Evolutionary conservation across 2,329 filamentous ascomycete species (phyloP), one percentile per base, ranked within the genome.

Genomic region (Knufia petricola): DNA sequence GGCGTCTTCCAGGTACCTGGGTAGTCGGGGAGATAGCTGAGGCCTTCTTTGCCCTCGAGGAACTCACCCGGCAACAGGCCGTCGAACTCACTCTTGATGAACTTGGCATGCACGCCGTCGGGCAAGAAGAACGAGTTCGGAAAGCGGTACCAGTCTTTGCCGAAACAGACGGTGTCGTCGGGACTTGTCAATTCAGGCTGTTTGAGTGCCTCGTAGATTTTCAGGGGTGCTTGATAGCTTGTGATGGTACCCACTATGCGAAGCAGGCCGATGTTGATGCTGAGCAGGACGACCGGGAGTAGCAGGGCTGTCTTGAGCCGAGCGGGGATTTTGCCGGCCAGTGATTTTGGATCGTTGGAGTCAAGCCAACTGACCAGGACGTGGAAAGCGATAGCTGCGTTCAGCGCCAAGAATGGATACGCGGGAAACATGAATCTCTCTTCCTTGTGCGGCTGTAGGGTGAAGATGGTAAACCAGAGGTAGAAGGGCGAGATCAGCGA

Each of bases 61-160:
- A 96, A 98, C 60, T 95, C 85, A 1, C 92, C 92, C 0, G 92
- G 92, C 3, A 98, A 71, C 15, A 98, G 72, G 1, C 92, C 92
- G 7, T 77, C 77, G 65, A 98, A 98, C 55, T 92, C 87, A 58
- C 87, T 94, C 56, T 84, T 86, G 58, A 98, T 72, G 61, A 95
- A 98, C 58, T 92, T 95, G 58, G 86, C 84, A 55, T 79, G 82
- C 71, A 92, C 85, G 43, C 79, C 77, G n/a, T 81, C 72, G 0
- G 92, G 90, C 2, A 98, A 73, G 63, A 92, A 88, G 69, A 88
- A 96, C 0, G 89, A 94, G 0, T 85, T 90, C 1, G 92, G 90
- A 63, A 95, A 96, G 30, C 92, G 85, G 65, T 98, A 95, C 92
- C 92, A 98, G 63, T 98, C 92, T 64, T 96, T 98, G 23, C 87